These are phyloP conservation scores for Blastobotrys elegans DNA, from an alignment of 1,139 yeast species.

Conservation along the genomic window DNA sequence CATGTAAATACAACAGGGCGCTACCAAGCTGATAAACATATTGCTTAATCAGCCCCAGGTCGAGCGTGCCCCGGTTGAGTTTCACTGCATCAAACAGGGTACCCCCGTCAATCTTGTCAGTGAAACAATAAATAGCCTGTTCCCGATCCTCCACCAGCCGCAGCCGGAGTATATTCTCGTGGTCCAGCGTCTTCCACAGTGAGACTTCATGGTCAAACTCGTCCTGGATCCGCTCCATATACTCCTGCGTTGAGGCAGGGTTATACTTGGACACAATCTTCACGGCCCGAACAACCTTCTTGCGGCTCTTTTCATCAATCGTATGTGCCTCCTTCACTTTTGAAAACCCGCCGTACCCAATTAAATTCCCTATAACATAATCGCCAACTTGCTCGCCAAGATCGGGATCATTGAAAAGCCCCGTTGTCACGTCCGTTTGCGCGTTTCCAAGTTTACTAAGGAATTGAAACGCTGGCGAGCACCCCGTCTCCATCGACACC, in stretches of 20 bases:
- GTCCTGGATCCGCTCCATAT: constrained; percentile 36
- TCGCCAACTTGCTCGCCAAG: constrained; percentile 48
- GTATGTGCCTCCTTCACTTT: constrained; percentile 68
- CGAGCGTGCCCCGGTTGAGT: constrained; percentile 36
- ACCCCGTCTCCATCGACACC: constrained; percentile 17
- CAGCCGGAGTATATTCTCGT: constrained; percentile 61
- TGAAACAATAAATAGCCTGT: constrained; percentile 64
- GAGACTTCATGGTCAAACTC: constrained; percentile 67
- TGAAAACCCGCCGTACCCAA: constrained; percentile 93
- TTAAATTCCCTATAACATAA: constrained; percentile 54
- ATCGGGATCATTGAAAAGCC: constrained; percentile 33
- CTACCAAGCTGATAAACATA: constrained; percentile 51
- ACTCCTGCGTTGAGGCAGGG: constrained; percentile 21
- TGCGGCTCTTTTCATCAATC: constrained; percentile 38
- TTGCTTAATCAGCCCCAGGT: constrained; percentile 25
- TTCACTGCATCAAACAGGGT: constrained; percentile 71
- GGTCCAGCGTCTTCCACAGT: constrained; percentile 68
- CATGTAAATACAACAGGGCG: constrained; percentile 71
- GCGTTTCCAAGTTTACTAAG: constrained; percentile 37
- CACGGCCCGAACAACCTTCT: constrained; percentile 52
- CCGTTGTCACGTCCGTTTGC: constrained; percentile 16
- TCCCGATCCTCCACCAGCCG: constrained; percentile 57
- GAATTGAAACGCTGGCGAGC: constrained; percentile 40
- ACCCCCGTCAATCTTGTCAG: constrained; percentile 70
- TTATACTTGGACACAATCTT: constrained; percentile 55